phyloP scores from a whole-genome alignment of 176 grass and related monocot genomes.

The Hsuehochloa calcarea region DNA sequence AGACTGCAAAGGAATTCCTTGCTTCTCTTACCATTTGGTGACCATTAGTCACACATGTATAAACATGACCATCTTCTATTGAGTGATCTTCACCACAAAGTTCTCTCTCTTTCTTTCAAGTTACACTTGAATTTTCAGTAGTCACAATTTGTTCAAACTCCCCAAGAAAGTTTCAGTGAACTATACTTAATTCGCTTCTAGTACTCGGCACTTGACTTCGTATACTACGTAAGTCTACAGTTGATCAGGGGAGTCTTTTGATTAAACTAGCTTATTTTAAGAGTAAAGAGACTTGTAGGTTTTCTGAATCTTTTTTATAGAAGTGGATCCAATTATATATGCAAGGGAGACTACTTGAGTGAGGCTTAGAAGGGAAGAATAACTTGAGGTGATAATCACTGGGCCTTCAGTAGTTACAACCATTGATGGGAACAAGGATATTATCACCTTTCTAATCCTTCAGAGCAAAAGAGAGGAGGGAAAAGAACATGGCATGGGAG shows the following conservation, averaged over 20 bases:
- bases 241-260: background rate
- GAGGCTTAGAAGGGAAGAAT: background rate
- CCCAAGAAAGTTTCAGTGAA: background rate
- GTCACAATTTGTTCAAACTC: background rate
- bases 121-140: background rate
- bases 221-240: background rate
- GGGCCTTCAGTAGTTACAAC: background rate
- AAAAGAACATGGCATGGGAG: background rate
- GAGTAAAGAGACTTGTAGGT: background rate
- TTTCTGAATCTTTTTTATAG: background rate
- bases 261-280: background rate
- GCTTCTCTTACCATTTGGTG: background rate
- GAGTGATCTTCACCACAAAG: background rate
- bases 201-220: background rate
- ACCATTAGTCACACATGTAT: background rate
- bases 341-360: background rate
- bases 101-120: background rate
- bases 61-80: background rate
- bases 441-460: background rate
- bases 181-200: background rate
- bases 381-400: background rate
- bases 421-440: background rate
- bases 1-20: background rate
- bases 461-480: background rate
- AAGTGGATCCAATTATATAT: background rate